Conservation (phyloP, 306 rosid species). For the Cyclanthera cordifolia region DNA sequence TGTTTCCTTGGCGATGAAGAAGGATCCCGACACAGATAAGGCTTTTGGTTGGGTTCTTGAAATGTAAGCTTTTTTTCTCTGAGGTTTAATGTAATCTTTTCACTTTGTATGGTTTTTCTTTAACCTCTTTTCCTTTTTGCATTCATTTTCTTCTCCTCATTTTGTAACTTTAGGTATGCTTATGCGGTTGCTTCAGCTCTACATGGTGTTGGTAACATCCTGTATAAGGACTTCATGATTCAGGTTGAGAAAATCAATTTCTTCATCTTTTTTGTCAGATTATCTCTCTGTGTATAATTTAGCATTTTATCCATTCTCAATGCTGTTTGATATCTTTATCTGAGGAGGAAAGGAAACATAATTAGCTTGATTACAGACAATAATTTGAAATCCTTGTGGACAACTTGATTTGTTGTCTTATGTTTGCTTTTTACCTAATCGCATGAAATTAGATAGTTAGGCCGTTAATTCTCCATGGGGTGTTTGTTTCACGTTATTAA, state of each 20-base stretch:
- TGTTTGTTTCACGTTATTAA: too few relatives aligned
- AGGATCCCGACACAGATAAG: conserved; percentile 93
- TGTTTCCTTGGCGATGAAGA: conserved; percentile 92
- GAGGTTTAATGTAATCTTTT: not conserved
- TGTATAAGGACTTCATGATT: conserved; percentile 91
- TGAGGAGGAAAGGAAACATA: not conserved
- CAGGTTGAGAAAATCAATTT: conserved; percentile 48
- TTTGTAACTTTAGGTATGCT: conserved; percentile 57
- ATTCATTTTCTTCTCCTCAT: conserved; percentile 8
- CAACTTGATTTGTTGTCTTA: not conserved
- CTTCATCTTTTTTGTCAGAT: not conserved
- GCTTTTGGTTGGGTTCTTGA: conserved; percentile 99
- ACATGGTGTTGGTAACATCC: conserved; percentile 70
- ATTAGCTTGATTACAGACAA: not conserved
- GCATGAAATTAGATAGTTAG: not conserved
- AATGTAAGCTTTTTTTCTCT: conserved; percentile 44
- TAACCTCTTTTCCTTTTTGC: conserved; percentile 3
- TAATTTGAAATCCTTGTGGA: not conserved
- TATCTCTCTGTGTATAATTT: not conserved
- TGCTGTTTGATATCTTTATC: not conserved
- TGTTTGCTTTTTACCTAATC: not conserved
- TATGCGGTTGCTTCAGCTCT: conserved; percentile 88
- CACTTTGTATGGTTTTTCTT: conserved; percentile 1
- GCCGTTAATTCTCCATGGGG: not conserved
- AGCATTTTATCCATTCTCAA: not conserved